Evolutionary conservation across 2,329 filamentous ascomycete species (phyloP).

Genomic region (Leptographium lundbergii): DNA sequence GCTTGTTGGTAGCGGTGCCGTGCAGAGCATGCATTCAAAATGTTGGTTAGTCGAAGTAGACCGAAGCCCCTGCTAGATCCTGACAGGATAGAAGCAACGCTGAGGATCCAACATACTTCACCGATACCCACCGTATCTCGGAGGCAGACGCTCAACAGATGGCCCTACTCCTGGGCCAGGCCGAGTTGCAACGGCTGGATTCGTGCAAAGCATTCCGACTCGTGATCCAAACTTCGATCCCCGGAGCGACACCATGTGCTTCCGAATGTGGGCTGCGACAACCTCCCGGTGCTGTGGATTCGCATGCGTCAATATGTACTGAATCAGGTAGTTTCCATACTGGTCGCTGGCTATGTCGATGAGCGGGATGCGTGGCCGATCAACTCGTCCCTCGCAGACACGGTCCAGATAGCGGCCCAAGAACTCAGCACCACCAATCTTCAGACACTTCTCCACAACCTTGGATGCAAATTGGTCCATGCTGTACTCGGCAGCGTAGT

Average conservation of each 20-base stretch:
- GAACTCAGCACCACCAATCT: constrained; percentile 87
- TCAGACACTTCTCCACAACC: constrained; percentile 97
- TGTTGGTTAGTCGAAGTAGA: neutral
- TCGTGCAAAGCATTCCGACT: constrained; percentile 97
- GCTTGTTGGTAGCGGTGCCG: constrained; percentile 5
- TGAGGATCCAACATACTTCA: neutral
- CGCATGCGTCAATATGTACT: constrained; percentile 89
- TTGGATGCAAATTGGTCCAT: constrained; percentile 99
- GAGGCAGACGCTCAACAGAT: constrained; percentile 46
- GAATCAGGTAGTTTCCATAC: constrained; percentile 96
- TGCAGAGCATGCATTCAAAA: neutral
- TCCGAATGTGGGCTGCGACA: constrained; percentile 86
- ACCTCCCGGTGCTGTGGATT: constrained; percentile 80
- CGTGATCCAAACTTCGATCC: constrained; percentile 98
- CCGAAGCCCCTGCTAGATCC: neutral
- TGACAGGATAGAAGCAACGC: neutral
- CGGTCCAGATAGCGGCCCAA: constrained; percentile 84
- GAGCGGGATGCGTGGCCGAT: constrained; percentile 87
- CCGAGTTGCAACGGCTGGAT: constrained; percentile 77
- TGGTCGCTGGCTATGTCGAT: constrained; percentile 98
- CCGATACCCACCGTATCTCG: constrained; percentile 48
- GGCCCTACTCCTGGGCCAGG: constrained; percentile 72
- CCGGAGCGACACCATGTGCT: constrained; percentile 98
- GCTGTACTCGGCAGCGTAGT: constrained; percentile 88
- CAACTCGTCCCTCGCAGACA: constrained; percentile 80